These are phyloP conservation scores for Trichosporon coremiiforme DNA, from an alignment of 1,284 basidiomycete species.

Conservation along the genomic window DNA sequence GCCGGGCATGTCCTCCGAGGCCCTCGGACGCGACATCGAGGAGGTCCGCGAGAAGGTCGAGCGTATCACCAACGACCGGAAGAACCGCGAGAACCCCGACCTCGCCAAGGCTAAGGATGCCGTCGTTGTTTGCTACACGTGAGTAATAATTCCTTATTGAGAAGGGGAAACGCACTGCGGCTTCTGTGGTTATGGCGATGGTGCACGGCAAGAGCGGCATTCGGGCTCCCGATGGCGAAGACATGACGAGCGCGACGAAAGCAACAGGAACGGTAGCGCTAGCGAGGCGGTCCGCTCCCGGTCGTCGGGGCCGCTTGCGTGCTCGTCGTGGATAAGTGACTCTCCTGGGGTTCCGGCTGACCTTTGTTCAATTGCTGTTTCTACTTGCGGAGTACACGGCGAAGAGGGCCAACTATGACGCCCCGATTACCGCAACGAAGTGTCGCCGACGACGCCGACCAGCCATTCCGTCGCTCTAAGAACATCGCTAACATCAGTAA, in stretches of 20 bases:
- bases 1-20: constrained; percentile 52
- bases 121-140: constrained; percentile 55
- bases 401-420: too few species aligned
- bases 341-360: not conserved
- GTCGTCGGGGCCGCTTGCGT: not conserved
- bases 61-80: constrained; percentile 46
- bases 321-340: not conserved
- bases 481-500: constrained; percentile 32
- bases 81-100: constrained; percentile 42
- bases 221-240: not conserved
- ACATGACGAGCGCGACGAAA: too few species aligned
- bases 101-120: constrained; percentile 45
- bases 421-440: not conserved
- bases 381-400: not conserved
- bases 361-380: not conserved
- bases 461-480: not conserved
- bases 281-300: not conserved
- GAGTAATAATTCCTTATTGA: constrained; percentile 33
- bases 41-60: constrained; percentile 56
- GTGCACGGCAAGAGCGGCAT: not conserved
- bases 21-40: constrained; percentile 56
- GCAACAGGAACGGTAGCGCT: too few species aligned
- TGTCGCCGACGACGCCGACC: not conserved
- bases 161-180: not conserved
- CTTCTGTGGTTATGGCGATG: not conserved